Evolutionary conservation across 108 stramenopile species (phyloP).

Genomic region (Fragilariopsis cylindrus): DNA sequence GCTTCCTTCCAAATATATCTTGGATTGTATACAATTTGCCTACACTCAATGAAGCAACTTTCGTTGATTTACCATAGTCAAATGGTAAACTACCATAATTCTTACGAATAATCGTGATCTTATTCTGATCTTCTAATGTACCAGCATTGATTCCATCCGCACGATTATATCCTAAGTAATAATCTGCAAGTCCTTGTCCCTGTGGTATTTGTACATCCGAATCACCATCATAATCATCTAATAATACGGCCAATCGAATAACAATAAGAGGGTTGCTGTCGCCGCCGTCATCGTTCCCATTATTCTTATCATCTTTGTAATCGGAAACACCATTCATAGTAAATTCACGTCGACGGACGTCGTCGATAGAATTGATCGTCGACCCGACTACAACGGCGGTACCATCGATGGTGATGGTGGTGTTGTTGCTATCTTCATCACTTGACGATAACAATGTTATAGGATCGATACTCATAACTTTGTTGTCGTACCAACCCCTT

Average conservation of each 20-base stretch:
- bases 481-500: conserved; percentile 2
- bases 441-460: background rate
- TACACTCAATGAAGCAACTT: background rate
- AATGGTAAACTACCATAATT: background rate
- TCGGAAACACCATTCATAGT: background rate
- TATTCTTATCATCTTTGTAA: background rate
- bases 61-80: background rate
- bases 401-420: no score
- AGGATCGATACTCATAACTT: background rate
- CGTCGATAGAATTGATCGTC: conserved; percentile 5
- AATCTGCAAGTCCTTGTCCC: background rate
- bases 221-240: no score
- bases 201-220: no score
- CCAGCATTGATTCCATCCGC: background rate
- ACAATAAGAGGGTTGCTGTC: no score
- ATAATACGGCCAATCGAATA: no score
- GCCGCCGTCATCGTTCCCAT: no score
- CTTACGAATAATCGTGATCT: conserved; percentile 2
- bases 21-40: background rate
- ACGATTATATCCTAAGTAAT: background rate
- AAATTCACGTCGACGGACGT: background rate
- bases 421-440: no score
- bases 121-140: conserved; percentile 1
- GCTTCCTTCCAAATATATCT: no score
- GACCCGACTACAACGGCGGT: no score